These are phyloP conservation scores for Cicer pinnatifidum DNA, from an alignment of 306 rosid genomes.

Conservation along the genomic window DNA sequence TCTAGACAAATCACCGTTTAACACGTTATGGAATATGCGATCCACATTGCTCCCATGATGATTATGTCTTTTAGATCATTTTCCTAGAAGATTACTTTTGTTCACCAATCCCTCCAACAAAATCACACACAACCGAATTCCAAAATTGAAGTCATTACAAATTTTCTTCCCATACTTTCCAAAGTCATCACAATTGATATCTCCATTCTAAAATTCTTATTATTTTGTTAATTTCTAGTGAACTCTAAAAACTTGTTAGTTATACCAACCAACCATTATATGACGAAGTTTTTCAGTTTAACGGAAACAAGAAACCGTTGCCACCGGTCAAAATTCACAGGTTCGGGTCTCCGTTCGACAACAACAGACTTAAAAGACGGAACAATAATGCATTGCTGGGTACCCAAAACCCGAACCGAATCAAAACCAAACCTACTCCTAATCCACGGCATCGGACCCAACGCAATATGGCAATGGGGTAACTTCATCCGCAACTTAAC, in stretches of 20 bases:
- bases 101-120: neutral
- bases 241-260: conserved; percentile 1
- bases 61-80: neutral
- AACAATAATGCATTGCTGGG: conserved; percentile 81
- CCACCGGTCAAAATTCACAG: conserved; percentile 55
- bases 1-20: neutral
- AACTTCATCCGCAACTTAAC: conserved; percentile 56
- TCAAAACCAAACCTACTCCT: conserved; percentile 74
- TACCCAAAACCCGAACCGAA: conserved; percentile 54
- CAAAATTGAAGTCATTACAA: neutral
- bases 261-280: neutral
- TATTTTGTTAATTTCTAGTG: neutral
- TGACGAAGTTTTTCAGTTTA: conserved; percentile 64
- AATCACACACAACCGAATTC: neutral
- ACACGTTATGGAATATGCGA: conserved; percentile 4
- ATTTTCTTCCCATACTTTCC: neutral
- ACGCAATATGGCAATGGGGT: conserved; percentile 90
- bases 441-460: conserved; percentile 78
- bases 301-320: conserved; percentile 64
- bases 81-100: neutral
- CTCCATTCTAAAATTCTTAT: neutral
- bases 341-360: conserved; percentile 71
- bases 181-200: neutral
- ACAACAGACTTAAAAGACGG: conserved; percentile 68
- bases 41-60: neutral